Conservation (phyloP, 1,284 basidiomycete genomes). For the Crucibulum cyathiforme region DNA sequence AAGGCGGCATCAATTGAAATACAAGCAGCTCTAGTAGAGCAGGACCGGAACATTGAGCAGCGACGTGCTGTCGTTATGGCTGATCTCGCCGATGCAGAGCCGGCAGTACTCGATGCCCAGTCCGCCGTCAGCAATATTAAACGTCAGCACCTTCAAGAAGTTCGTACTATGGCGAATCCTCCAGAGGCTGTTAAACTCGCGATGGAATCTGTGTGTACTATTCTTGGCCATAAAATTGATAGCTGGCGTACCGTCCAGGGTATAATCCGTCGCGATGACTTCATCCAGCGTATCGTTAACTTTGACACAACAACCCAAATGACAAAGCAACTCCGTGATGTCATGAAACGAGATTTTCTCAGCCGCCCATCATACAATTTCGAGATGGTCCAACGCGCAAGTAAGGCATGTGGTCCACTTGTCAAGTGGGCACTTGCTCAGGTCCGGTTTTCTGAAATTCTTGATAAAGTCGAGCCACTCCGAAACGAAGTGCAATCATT, state of each 20-base stretch:
- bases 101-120: constrained; percentile 95
- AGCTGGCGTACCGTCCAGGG: constrained; percentile 97
- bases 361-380: constrained; percentile 93
- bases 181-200: constrained; percentile 97
- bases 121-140: constrained; percentile 97
- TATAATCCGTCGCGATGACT: constrained; percentile 97
- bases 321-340: constrained; percentile 88
- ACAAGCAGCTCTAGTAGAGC: constrained; percentile 90
- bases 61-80: constrained; percentile 90
- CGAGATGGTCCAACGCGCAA: constrained; percentile 94
- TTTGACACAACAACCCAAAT: constrained; percentile 94
- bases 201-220: constrained; percentile 98
- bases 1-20: constrained; percentile 97
- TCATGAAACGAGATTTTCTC: constrained; percentile 95
- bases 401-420: constrained; percentile 96
- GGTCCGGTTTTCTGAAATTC: constrained; percentile 96
- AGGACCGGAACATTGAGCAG: constrained; percentile 90
- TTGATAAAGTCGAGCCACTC: constrained; percentile 97
- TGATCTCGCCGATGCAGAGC: constrained; percentile 97
- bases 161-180: constrained; percentile 98
- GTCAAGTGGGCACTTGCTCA: constrained; percentile 99
- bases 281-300: constrained; percentile 96
- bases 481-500: constrained; percentile 95
- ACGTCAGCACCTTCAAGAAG: constrained; percentile 96
- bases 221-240: constrained; percentile 97